These are phyloP conservation scores for Chlamydomonas sphaeroides DNA, from an alignment of 139 green algal genomes.

Conservation along the genomic window DNA sequence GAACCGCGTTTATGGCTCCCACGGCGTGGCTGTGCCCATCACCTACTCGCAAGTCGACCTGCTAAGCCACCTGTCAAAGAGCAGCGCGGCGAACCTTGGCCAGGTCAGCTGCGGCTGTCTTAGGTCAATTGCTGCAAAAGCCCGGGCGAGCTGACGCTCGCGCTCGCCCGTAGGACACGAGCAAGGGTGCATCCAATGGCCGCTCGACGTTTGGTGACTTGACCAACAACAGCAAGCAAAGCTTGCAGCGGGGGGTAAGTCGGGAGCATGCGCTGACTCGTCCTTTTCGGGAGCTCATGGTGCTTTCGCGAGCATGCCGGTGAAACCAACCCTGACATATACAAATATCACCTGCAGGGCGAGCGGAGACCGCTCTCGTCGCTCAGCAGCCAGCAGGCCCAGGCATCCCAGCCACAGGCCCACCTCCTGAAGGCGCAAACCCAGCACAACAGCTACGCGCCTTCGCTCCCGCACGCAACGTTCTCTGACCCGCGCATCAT, in stretches of 20 bases:
- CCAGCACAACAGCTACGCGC: neutral
- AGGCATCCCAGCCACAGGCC: neutral
- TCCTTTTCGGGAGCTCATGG: too few relatives aligned
- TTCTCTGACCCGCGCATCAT: slow-evolving; percentile 40
- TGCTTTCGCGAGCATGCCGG: too few relatives aligned
- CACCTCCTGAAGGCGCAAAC: neutral
- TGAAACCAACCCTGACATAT: too few relatives aligned
- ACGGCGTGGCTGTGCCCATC: slow-evolving; percentile 9
- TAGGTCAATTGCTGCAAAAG: too few relatives aligned
- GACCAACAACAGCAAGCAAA: slow-evolving; percentile 19
- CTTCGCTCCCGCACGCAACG: neutral
- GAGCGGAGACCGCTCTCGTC: slow-evolving; percentile 5
- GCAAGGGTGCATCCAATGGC: slow-evolving; percentile 3
- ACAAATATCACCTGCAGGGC: neutral
- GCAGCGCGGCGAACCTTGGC: neutral
- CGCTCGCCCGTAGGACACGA: neutral
- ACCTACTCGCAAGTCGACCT: slow-evolving; percentile 31
- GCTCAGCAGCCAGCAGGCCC: neutral
- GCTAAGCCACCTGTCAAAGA: slow-evolving; percentile 33
- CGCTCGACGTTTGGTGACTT: slow-evolving; percentile 22
- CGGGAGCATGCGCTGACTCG: neutral
- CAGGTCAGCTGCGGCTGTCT: slow-evolving; percentile 10
- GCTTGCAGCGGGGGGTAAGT: neutral
- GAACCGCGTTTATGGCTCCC: neutral
- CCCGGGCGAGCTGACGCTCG: too few relatives aligned